Conservation (phyloP, 148 eudicot species). For the Euryodendron excelsum region DNA sequence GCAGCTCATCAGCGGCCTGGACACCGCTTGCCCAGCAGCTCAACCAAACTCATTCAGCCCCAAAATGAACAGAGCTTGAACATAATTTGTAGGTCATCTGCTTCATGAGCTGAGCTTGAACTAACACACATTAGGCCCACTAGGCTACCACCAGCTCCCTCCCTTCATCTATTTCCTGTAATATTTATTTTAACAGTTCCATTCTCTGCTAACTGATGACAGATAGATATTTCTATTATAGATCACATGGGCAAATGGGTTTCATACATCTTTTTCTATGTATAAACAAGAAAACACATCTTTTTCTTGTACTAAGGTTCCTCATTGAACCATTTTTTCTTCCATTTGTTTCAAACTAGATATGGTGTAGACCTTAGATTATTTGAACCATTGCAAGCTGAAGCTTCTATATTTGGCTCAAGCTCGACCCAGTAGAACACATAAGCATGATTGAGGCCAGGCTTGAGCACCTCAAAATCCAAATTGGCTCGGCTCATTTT, state of each 20-base stretch:
- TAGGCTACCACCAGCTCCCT: neutral
- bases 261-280: too few relatives aligned
- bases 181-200: too few relatives aligned
- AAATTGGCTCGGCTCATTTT: neutral
- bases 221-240: too few relatives aligned
- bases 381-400: neutral
- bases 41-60: neutral
- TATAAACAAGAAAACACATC: too few relatives aligned
- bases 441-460: neutral
- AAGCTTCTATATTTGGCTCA: constrained; percentile 5
- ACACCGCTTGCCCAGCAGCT: neutral
- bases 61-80: neutral
- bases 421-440: neutral
- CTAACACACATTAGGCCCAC: neutral
- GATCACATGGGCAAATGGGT: too few relatives aligned
- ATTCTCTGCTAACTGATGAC: too few relatives aligned
- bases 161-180: too few relatives aligned
- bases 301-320: too few relatives aligned
- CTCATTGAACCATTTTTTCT: too few relatives aligned
- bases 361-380: too few relatives aligned
- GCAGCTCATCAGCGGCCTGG: neutral
- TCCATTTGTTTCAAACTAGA: too few relatives aligned
- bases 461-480: constrained; percentile 2
- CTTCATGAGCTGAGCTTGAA: neutral
- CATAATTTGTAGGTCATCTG: neutral